Conservation (phyloP, 2,329 filamentous ascomycete genomes). For the Trichoderma polysporum region DNA sequence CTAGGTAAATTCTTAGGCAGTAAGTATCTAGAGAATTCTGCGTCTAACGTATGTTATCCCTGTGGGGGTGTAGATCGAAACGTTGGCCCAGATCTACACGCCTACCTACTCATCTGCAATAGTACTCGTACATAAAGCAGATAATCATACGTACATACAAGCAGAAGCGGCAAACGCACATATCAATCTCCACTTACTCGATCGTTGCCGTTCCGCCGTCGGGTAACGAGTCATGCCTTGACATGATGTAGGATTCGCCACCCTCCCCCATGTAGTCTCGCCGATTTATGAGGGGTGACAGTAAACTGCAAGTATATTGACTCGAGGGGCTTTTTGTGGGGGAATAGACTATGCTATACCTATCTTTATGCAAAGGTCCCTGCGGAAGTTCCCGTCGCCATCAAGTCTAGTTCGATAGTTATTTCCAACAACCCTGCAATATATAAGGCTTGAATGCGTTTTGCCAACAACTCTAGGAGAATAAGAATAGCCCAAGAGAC, state of each 20-base stretch:
- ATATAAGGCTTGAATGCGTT: background rate
- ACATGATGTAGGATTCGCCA: background rate
- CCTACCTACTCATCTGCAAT: too few species aligned
- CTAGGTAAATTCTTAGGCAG: background rate
- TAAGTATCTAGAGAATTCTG: background rate
- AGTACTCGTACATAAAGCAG: background rate
- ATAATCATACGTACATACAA: background rate
- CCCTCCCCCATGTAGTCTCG: background rate
- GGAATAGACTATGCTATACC: background rate
- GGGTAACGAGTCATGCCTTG: slow-evolving; percentile 10
- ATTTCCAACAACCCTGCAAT: background rate
- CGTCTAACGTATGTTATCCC: background rate
- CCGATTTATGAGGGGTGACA: background rate
- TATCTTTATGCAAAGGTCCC: background rate
- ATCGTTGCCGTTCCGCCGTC: background rate
- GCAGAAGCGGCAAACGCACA: background rate
- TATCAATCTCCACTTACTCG: background rate
- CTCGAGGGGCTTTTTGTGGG: background rate
- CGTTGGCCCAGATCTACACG: background rate
- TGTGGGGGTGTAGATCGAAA: background rate
- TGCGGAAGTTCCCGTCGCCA: background rate
- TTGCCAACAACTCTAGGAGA: background rate
- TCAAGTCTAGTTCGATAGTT: background rate
- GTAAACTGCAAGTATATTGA: background rate
- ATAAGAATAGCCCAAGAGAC: background rate